Percentiles rank a stretch among this genome's conserved stretches.
phyloP scores from a whole-genome alignment of 2,329 filamentous ascomycete genomes.

The Colletotrichum lentis region DNA sequence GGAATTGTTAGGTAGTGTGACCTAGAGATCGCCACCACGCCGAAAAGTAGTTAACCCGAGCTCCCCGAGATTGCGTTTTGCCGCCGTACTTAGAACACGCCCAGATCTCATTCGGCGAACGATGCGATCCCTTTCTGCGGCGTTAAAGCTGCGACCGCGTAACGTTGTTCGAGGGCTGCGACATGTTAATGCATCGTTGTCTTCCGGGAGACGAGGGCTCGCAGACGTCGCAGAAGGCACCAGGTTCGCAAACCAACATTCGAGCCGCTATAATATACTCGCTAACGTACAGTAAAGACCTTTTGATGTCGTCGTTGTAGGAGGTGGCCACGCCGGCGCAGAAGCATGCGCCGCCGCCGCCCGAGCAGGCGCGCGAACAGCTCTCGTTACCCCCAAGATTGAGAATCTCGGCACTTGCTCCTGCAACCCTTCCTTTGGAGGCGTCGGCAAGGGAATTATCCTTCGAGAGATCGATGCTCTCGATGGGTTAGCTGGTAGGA shows the following conservation, averaged over 20 bases:
- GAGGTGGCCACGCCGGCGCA: conserved; percentile 92
- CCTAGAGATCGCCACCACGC: neutral
- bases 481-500: conserved; percentile 85
- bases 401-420: conserved; percentile 94
- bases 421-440: conserved; percentile 96
- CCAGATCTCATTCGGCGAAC: neutral
- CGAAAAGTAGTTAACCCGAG: no score
- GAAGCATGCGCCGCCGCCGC: conserved; percentile 94
- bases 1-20: neutral
- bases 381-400: conserved; percentile 85
- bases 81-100: neutral
- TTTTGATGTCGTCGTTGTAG: conserved; percentile 94
- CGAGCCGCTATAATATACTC: conserved; percentile 7
- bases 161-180: conserved; percentile 11
- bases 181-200: conserved; percentile 4
- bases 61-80: neutral
- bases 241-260: conserved; percentile 40
- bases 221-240: conserved; percentile 46
- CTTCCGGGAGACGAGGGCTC: conserved; percentile 40
- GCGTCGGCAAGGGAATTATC: conserved; percentile 98
- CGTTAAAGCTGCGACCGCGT: conserved; percentile 22
- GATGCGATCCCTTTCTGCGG: conserved; percentile 27
- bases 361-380: conserved; percentile 85
- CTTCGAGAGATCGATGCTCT: conserved; percentile 93
- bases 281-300: conserved; percentile 54